Evolutionary conservation across 139 green algal species (phyloP).

Genomic region (Zygnema circumcarinatum): DNA sequence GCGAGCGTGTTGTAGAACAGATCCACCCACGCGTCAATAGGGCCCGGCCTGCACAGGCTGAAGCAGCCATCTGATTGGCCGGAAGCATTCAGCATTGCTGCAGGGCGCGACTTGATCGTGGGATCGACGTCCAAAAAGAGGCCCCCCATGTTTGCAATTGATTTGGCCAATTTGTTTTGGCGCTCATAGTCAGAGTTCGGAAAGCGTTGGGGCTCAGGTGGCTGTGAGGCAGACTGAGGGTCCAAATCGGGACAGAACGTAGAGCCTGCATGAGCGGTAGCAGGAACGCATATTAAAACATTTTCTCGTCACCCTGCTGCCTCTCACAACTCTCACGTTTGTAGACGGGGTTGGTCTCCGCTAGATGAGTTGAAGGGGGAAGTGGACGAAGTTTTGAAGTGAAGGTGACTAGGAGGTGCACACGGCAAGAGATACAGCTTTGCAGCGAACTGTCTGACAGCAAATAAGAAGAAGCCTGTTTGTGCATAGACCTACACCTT

Average conservation of each 20-base stretch:
- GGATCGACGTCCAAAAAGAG: not conserved
- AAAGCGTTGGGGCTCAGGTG: not conserved
- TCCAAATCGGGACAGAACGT: not conserved
- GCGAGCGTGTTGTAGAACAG: constrained; percentile 1
- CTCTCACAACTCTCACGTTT: no score
- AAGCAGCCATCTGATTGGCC: not conserved
- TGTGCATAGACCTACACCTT: no score
- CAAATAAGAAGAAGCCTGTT: no score
- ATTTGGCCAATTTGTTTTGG: not conserved
- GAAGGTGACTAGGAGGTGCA: no score
- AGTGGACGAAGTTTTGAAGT: no score
- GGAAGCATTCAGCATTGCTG: not conserved
- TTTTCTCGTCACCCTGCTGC: no score
- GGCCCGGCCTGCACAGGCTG: not conserved
- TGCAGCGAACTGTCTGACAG: no score
- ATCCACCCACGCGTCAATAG: not conserved
- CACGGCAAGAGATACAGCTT: no score
- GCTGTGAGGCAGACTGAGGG: not conserved
- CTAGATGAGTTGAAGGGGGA: no score
- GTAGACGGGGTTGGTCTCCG: no score
- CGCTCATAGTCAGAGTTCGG: not conserved
- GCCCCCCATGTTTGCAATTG: not conserved
- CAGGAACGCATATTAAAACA: no score
- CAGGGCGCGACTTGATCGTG: not conserved
- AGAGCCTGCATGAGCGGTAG: no score